Conservation (phyloP, 495 filamentous ascomycete genomes). For the Glonium stellatum region DNA sequence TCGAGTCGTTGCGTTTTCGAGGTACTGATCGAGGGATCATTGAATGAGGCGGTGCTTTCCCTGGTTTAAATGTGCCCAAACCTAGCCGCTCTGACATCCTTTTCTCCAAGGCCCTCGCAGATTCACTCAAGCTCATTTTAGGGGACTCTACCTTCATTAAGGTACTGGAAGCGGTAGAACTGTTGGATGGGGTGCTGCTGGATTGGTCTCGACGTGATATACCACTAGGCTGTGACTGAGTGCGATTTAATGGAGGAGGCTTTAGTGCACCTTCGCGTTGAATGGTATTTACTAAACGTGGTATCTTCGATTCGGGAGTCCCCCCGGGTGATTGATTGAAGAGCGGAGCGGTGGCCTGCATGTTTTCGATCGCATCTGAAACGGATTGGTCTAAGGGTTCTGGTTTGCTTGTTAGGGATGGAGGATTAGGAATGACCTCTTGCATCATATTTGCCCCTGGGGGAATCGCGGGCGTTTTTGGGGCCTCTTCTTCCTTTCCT, state of each 20-base stretch:
- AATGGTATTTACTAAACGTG: constrained; percentile 33
- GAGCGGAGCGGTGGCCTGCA: constrained; percentile 15
- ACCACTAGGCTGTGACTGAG: constrained; percentile 62
- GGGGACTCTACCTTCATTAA: constrained; percentile 10
- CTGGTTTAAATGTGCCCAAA: constrained; percentile 50
- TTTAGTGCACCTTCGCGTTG: constrained; percentile 36
- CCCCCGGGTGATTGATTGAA: not conserved
- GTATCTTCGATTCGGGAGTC: constrained; percentile 29
- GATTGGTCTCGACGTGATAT: constrained; percentile 13
- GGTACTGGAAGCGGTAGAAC: not conserved
- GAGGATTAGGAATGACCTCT: constrained; percentile 9
- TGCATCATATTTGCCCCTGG: not conserved
- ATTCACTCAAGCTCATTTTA: constrained; percentile 20
- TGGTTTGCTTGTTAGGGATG: constrained; percentile 10
- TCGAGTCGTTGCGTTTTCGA: constrained; percentile 54
- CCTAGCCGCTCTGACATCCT: constrained; percentile 32
- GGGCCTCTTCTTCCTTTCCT: constrained; percentile 7
- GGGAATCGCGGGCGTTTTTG: constrained; percentile 18
- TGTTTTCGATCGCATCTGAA: constrained; percentile 19
- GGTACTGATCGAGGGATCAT: constrained; percentile 83
- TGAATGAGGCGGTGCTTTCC: constrained; percentile 49
- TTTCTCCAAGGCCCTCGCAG: constrained; percentile 21
- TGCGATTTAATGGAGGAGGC: constrained; percentile 57
- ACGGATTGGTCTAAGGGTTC: constrained; percentile 17
- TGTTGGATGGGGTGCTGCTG: not conserved